Percentiles rank a stretch among this genome's conserved stretches.
These are phyloP conservation scores for Syzygium aqueum DNA, from an alignment of 345 rosid species.

Conservation along the genomic window DNA sequence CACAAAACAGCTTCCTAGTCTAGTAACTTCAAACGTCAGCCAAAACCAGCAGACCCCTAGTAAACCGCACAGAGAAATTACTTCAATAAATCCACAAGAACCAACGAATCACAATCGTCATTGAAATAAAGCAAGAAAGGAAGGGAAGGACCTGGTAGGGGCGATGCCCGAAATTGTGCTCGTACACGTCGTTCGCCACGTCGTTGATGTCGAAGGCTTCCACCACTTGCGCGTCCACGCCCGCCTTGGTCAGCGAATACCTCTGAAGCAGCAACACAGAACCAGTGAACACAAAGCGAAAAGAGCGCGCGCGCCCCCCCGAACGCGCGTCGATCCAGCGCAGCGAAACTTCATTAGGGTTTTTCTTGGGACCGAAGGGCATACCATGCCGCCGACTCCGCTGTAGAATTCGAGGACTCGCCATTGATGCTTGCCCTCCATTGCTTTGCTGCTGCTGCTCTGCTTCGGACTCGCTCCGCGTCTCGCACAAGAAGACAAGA, in stretches of 20 bases:
- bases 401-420: constrained; percentile 89
- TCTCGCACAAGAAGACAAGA: neutral
- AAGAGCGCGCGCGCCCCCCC: neutral
- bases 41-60: neutral
- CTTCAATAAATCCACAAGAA: neutral
- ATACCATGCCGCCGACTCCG: constrained; percentile 86
- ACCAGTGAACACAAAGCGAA: neutral
- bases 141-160: constrained; percentile 62
- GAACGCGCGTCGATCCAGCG: neutral
- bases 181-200: constrained; percentile 80
- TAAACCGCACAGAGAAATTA: neutral
- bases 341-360: neutral
- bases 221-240: constrained; percentile 43
- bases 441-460: neutral
- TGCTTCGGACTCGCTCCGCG: neutral
- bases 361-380: neutral
- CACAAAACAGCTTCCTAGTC: neutral
- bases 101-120: too few relatives aligned
- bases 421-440: constrained; percentile 38
- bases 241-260: constrained; percentile 58
- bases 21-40: fast-evolving
- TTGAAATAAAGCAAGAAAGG: neutral
- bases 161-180: constrained; percentile 81
- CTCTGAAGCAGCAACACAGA: constrained; percentile 27
- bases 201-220: constrained; percentile 92